Conservation (phyloP, 257 asterid genomes). For the Petunia secreta region DNA sequence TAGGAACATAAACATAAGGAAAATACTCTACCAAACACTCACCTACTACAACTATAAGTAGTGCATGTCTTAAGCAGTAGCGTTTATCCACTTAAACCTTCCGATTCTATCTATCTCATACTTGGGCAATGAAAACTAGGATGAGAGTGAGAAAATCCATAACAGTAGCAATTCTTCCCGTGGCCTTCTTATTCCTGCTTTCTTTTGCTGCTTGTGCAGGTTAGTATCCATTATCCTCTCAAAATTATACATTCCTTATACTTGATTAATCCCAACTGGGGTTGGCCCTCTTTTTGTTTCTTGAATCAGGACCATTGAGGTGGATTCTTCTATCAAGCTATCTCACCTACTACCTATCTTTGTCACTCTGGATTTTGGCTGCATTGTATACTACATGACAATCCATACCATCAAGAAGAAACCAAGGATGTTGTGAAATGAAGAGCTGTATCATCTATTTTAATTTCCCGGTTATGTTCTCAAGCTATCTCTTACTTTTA, state of each 20-base stretch:
- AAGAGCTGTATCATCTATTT: not conserved
- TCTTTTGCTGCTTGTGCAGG: constrained; percentile 29
- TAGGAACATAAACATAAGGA: too few relatives aligned
- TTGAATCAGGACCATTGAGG: constrained; percentile 20
- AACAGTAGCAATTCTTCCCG: constrained; percentile 1
- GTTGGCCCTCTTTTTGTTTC: not conserved
- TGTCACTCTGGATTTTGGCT: constrained; percentile 29
- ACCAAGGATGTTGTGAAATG: not conserved
- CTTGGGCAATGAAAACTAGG: not conserved
- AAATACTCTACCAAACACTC: not conserved
- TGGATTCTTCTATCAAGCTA: constrained; percentile 36
- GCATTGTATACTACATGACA: constrained; percentile 27
- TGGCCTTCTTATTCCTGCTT: constrained; percentile 19
- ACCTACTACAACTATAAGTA: not conserved
- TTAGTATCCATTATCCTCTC: not conserved
- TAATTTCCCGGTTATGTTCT: not conserved
- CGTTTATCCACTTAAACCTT: not conserved
- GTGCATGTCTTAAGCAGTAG: too few relatives aligned
- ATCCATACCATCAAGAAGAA: not conserved
- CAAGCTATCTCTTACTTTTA: not conserved
- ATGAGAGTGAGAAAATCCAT: not conserved
- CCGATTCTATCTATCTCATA: not conserved
- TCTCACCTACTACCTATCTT: constrained; percentile 28
- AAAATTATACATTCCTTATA: not conserved
- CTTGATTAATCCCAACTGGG: not conserved